Evolutionary conservation across 768 basidiomycete genomes (phyloP), one percentile per base, ranked within the genome.

Genomic region (Candolleomyces efflorescens): DNA sequence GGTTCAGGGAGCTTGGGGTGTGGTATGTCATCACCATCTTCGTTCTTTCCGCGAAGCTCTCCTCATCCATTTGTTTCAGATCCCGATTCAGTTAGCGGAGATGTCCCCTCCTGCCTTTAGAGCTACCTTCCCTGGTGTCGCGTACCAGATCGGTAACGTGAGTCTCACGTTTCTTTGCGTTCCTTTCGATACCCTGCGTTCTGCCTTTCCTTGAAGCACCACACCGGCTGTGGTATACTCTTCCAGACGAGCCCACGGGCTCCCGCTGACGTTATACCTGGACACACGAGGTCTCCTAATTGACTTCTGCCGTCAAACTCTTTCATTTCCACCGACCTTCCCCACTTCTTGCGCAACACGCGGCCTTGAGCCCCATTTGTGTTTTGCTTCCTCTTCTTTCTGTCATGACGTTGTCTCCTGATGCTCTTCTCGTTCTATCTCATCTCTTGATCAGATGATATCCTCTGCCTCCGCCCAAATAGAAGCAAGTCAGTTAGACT

Each of bases 1-100:
- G 52, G 90, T 95, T 0, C 94, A 96, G 68, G 92, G 92, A 1
- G 92, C 91, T 38, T 93, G 90, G 90, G 91, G 91, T 64, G 86
- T 92, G 11, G 89, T 92, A 66, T 62, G 87, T 68, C 32, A 11
- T 2, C 32, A 75, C 77, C 12, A 15, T 75, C 78, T 61, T 79
- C 75, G 63, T 74, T 82, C 43, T 73, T 72, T 20, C 11, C 38
- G 10, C 9, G 7, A 67, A 79, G 56, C 78, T 77, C 1, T 77
- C 4, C 77, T 78, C 26, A n/a, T 5, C 49, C 11, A 3, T n/a
- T 13, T 24, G 15, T 24, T 56, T 3, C 58, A 79, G 78, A 77
- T 81, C 56, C 92, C 92, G 1, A 88, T 93, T 64, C 89, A 87
- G 69, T 77, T 95, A 20, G 79, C 84, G 12, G 93, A 96, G 70